Base-by-base conservation (phyloP, 768 basidiomycete genomes). In the Kondoa subrosea region DNA sequence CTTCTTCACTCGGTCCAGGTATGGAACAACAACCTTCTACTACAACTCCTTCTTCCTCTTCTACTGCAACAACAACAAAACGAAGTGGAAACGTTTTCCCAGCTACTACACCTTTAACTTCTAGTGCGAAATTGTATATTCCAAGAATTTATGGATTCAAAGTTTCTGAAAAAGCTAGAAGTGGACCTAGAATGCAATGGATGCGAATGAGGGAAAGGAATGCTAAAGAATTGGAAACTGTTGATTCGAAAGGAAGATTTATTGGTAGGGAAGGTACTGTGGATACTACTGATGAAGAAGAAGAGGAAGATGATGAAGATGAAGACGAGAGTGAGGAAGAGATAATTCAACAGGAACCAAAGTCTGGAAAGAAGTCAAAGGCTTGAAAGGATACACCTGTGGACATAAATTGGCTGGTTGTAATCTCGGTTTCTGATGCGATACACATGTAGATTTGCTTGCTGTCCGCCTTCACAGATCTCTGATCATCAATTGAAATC, bases 181-280 rank as follows among this genome's bases (percentile, higher is more conserved):
- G 84, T 73, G 95, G 95, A 2, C 95, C 95, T 16, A 82, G 95
- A 68, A 97, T 99, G 92, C 86, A 87, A 74, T 99, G 95, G 95
- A 77, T 97, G 77, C 82, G 95, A 66, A 77, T 91, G 77, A 81
- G 93, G 68, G 93, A 93, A 33, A 85, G 87, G 76, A 84, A 81
- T 68, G 82, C 85, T 1, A 83, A 83, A 66, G 89, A 92, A 73
- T 77, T 96, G 73, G 89, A 91, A 72, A 80, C 82, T 74, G 91
- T 95, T 32, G 92, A 68, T 61, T 30, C 2, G 26, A 34, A 14
- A 17, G 64, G 64, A 2, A 65, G 33, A 33, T 63, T 27, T 27
- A 63, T 17, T 27, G 27, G 29, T 12, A 8, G 16, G 16, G 8
- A 27, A 8, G n/a, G n/a, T n/a, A n/a, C n/a, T n/a, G 16, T 15